Evolutionary conservation across 2,329 filamentous ascomycete genomes (phyloP).

Genomic region (Dryadomyces quercivorus): DNA sequence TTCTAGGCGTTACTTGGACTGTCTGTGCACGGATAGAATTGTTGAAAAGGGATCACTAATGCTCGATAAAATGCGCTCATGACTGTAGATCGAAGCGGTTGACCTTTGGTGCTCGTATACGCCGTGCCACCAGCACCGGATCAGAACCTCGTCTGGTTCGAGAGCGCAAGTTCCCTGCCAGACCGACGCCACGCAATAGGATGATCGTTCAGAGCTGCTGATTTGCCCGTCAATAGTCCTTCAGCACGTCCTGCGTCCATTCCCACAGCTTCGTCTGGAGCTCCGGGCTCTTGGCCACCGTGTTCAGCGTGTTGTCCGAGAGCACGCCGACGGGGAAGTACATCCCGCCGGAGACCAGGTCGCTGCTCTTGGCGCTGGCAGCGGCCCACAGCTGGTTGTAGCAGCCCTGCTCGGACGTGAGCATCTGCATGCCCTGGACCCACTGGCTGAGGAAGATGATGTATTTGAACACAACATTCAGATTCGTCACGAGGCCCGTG

Average conservation of each 20-base stretch:
- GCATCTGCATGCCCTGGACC: slow-evolving; percentile 7
- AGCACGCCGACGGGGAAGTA: slow-evolving; percentile 24
- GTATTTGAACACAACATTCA: slow-evolving; percentile 8
- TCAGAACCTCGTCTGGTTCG: too few species aligned
- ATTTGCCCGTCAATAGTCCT: slow-evolving; percentile 7
- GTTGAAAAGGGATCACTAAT: too few species aligned
- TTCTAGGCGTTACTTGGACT: too few species aligned
- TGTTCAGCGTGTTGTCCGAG: slow-evolving; percentile 14
- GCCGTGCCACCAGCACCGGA: too few species aligned
- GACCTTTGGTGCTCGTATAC: too few species aligned
- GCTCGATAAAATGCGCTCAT: too few species aligned
- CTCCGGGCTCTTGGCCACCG: slow-evolving; percentile 16
- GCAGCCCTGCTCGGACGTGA: slow-evolving; percentile 22
- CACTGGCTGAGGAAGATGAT: slow-evolving; percentile 11
- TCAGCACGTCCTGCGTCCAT: slow-evolving; percentile 22
- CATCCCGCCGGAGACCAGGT: slow-evolving; percentile 21
- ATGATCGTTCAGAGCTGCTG: too few species aligned
- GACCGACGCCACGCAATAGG: neutral
- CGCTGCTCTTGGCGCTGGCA: slow-evolving; percentile 14
- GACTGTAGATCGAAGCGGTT: too few species aligned
- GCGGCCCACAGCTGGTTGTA: slow-evolving; percentile 30
- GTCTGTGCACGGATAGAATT: too few species aligned
- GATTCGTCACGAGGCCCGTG: slow-evolving; percentile 15
- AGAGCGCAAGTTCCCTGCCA: too few species aligned
- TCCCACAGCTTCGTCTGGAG: slow-evolving; percentile 22